Percentiles rank a stretch among this genome's conserved stretches.
Evolutionary conservation across 2,329 filamentous ascomycete species (phyloP).

Genomic region (Microdochium trichocladiopsis): DNA sequence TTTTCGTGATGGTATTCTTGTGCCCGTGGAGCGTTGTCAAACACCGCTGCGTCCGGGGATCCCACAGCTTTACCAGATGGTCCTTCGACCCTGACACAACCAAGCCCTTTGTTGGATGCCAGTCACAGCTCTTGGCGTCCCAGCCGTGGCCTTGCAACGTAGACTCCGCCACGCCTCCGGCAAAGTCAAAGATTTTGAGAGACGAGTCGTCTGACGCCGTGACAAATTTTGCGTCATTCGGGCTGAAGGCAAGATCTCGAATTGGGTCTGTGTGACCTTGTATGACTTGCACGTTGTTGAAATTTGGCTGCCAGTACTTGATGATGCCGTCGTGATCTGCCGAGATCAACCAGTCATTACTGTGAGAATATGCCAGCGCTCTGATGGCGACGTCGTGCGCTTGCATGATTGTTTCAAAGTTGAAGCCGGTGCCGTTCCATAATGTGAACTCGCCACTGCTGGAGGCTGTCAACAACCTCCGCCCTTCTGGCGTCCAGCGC

Average conservation of each 20-base stretch:
- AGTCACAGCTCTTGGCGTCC: slow-evolving; percentile 96
- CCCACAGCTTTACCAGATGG: slow-evolving; percentile 95
- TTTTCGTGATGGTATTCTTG: slow-evolving; percentile 95
- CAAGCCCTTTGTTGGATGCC: slow-evolving; percentile 92
- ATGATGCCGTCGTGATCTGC: slow-evolving; percentile 91
- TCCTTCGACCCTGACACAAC: slow-evolving; percentile 97
- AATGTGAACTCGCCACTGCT: slow-evolving; percentile 97
- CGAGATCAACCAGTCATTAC: slow-evolving; percentile 93
- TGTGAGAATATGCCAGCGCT: slow-evolving; percentile 82
- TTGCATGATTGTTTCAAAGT: slow-evolving; percentile 99
- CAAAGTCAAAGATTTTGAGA: slow-evolving; percentile 95
- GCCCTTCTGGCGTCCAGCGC: slow-evolving; percentile 93
- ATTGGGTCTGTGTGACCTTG: slow-evolving; percentile 87
- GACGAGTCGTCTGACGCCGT: slow-evolving; percentile 92
- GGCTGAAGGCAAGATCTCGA: slow-evolving; percentile 85
- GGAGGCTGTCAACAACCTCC: slow-evolving; percentile 83
- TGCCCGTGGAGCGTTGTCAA: slow-evolving; percentile 92
- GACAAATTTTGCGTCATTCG: slow-evolving; percentile 91
- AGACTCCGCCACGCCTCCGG: slow-evolving; percentile 73
- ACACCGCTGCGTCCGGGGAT: slow-evolving; percentile 84
- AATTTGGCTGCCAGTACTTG: slow-evolving; percentile 99
- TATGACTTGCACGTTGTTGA: slow-evolving; percentile 96
- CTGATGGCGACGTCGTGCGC: slow-evolving; percentile 87
- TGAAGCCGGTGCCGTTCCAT: slow-evolving; percentile 98
- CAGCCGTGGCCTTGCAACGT: slow-evolving; percentile 90